phyloP scores from a whole-genome alignment of 192 early-diverging fungal genomes.

The Physocladia obscura region DNA sequence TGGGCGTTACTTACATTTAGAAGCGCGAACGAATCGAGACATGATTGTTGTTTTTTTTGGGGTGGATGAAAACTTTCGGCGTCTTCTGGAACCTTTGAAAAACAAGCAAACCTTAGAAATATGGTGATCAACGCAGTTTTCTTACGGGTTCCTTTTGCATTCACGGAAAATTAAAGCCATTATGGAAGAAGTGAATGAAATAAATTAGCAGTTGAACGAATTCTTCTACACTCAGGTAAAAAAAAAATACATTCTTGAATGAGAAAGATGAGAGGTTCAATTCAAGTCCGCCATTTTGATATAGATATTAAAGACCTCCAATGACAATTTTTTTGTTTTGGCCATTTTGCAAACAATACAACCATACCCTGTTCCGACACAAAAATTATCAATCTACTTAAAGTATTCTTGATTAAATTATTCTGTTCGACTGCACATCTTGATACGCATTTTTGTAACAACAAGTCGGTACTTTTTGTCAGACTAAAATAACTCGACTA shows the following conservation, averaged over 20 bases:
- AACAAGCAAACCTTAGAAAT: background rate
- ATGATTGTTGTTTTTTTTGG: slow-evolving; percentile 12
- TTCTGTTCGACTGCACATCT: too few species aligned
- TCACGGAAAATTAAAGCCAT: background rate
- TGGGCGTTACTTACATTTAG: slow-evolving; percentile 38
- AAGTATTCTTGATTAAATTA: too few species aligned
- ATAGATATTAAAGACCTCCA: too few species aligned
- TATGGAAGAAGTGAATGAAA: background rate
- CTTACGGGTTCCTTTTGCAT: background rate
- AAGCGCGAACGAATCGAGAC: slow-evolving; percentile 48
- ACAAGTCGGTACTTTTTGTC: too few species aligned
- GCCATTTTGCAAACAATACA: too few species aligned
- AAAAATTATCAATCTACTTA: too few species aligned
- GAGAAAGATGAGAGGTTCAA: too few species aligned
- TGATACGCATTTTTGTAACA: too few species aligned
- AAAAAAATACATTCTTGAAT: background rate
- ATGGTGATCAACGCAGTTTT: background rate
- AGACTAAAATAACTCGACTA: too few species aligned
- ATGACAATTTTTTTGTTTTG: too few species aligned
- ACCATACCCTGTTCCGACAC: too few species aligned
- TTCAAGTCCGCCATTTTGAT: too few species aligned
- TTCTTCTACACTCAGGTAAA: background rate
- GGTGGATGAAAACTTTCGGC: background rate
- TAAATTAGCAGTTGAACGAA: background rate
- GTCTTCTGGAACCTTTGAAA: background rate